A percentile compares a stretch with the other conserved stretches of the same genome.
These are phyloP conservation scores for Neopestalotiopsis sp. DNA, from an alignment of 2,329 filamentous ascomycete genomes.

Conservation along the genomic window DNA sequence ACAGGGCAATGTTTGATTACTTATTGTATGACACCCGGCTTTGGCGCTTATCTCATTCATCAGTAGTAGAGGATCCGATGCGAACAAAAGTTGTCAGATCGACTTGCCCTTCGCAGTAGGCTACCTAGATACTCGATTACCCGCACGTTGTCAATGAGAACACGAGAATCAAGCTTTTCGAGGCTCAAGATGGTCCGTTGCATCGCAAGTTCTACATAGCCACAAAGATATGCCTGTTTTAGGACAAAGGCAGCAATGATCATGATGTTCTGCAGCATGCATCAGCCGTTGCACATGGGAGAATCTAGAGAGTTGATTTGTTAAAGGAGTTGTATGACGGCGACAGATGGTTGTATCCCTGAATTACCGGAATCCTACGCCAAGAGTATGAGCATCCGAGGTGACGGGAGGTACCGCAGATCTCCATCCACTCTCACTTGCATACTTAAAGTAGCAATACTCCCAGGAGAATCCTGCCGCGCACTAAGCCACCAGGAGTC, in stretches of 20 bases:
- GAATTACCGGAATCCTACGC: neutral
- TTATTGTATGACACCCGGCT: neutral
- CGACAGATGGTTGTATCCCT: neutral
- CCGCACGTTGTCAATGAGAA: no score
- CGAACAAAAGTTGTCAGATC: neutral
- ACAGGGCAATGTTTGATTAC: neutral
- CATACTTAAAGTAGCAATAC: neutral
- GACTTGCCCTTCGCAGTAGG: neutral
- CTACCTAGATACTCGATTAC: neutral
- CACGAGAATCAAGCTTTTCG: no score
- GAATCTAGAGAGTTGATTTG: neutral
- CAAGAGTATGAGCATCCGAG: neutral
- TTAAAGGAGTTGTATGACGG: neutral
- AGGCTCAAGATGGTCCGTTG: neutral
- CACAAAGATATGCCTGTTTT: neutral
- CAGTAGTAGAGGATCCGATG: neutral
- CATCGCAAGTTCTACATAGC: neutral
- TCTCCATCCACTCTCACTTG: neutral
- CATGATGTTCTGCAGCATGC: neutral
- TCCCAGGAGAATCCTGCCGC: neutral
- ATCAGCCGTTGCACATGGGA: slow-evolving; percentile 3
- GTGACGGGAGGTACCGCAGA: neutral
- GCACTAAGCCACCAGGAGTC: neutral
- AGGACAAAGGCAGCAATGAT: neutral
- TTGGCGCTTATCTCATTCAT: neutral